These are phyloP conservation scores for Suhomyces ambrosiae DNA, from an alignment of 1,139 yeast species.

Conservation along the genomic window DNA sequence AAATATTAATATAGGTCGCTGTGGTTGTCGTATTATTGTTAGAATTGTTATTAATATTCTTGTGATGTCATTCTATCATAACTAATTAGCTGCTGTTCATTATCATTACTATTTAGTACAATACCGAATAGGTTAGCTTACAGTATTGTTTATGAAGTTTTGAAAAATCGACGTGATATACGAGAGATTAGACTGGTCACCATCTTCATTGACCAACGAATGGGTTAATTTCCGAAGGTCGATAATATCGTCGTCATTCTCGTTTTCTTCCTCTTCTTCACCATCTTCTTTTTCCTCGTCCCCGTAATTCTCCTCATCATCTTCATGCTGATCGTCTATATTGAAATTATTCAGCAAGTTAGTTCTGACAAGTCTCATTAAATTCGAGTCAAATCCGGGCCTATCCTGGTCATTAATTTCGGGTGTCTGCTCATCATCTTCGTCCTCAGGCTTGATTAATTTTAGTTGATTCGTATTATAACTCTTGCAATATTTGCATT, in stretches of 20 bases:
- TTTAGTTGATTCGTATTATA: conserved; percentile 80
- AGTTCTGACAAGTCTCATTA: conserved; percentile 39
- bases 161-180: conserved; percentile 44
- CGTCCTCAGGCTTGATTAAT: conserved; percentile 59
- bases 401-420: conserved; percentile 20
- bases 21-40: too few species aligned
- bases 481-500: conserved; percentile 83
- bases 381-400: conserved; percentile 17
- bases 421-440: conserved; percentile 27
- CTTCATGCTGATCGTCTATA: conserved; percentile 26
- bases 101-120: too few species aligned
- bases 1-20: too few species aligned
- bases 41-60: too few species aligned
- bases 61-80: too few species aligned
- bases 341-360: conserved; percentile 43
- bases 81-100: too few species aligned
- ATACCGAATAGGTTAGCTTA: neutral
- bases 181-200: conserved; percentile 26
- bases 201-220: conserved; percentile 9
- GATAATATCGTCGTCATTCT: conserved; percentile 25
- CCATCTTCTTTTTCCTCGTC: conserved; percentile 23
- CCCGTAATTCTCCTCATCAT: conserved; percentile 26
- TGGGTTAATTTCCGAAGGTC: conserved; percentile 33
- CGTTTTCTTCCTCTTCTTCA: conserved; percentile 22
- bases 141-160: conserved; percentile 40